Evolutionary conservation across 1,284 basidiomycete species (phyloP).

Genomic region (Mycena citricolor): DNA sequence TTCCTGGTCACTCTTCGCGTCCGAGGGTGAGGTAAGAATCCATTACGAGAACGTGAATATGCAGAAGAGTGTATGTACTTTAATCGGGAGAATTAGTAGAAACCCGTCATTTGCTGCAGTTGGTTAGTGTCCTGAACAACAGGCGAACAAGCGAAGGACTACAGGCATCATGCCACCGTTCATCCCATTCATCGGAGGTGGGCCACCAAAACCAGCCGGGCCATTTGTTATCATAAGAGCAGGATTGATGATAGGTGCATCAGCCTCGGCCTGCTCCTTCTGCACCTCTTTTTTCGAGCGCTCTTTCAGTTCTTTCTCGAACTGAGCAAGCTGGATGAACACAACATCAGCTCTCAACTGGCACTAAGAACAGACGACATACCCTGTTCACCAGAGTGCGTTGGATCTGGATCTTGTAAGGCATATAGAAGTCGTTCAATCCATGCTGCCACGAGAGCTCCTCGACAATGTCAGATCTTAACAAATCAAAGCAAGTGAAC

Average conservation of each 20-base stretch:
- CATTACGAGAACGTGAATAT: conserved; percentile 20
- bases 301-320: conserved; percentile 86
- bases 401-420: conserved; percentile 88
- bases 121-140: neutral
- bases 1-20: no score
- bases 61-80: no score
- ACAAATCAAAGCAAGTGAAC: conserved; percentile 90
- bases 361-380: conserved; percentile 20
- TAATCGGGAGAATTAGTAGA: conserved; percentile 17
- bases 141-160: neutral
- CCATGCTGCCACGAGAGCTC: conserved; percentile 96
- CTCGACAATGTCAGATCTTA: conserved; percentile 89
- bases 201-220: conserved; percentile 27
- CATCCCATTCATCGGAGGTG: conserved; percentile 22
- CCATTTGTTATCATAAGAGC: conserved; percentile 73
- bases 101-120: conserved; percentile 20
- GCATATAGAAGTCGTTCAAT: conserved; percentile 95
- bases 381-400: conserved; percentile 73
- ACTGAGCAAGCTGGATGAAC: conserved; percentile 52
- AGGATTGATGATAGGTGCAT: conserved; percentile 82
- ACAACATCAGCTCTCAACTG: conserved; percentile 18
- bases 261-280: conserved; percentile 83
- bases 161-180: no score
- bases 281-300: conserved; percentile 78
- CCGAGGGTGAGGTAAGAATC: conserved; percentile 10